Base-by-base conservation (phyloP, 2,329 filamentous ascomycete genomes). In the Periconia macrospinosa region DNA sequence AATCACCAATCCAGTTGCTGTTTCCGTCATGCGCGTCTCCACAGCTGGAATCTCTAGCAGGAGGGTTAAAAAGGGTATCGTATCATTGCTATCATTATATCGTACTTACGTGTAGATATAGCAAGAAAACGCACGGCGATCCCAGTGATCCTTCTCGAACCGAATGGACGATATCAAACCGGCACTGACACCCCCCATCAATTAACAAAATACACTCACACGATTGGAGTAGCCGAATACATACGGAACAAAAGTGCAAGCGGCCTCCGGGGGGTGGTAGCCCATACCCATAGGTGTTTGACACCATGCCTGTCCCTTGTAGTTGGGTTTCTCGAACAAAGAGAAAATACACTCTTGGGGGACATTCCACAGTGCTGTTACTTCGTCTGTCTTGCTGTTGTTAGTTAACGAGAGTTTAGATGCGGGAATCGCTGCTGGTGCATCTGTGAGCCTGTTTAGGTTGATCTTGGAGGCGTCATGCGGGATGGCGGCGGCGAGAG, bases 91-190 rank as follows among this genome's bases (percentile, higher is more conserved):
- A n/a, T 33, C 14, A 19, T n/a, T n/a, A n/a, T n/a, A n/a, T n/a
- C n/a, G n/a, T n/a, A 47, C 45, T 11, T 47, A 37, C 45, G 14
- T 30, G 30, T 47, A 47, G 27, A 47, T 35, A 30, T 47, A 47
- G 30, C 45, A 47, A 37, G 27, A 35, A 15, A 47, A 27, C 15
- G 8, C 27, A 3, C 30, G 27, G 8, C 23, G 6, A 30, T 19
- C 10, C 14, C n/a, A 35, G 17, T 47, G 33, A 3, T 35, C 9
- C 27, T 47, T 47, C 8, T 17, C 6, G 30, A 47, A 47, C 27
- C 3, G 8, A 23, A 45, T 30, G 10, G 43, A 27, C 5, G 43
- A 30, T 7, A 45, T 27, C 13, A 18, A 5, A 30, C n/a, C 17
- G 13, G 5, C 19, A 23, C 41, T 43, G 17, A 14, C 3, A 18